A percentile compares a stretch with the other conserved stretches of the same genome.
phyloP scores from a whole-genome alignment of 768 basidiomycete species.

The Pleurotus platypus region DNA sequence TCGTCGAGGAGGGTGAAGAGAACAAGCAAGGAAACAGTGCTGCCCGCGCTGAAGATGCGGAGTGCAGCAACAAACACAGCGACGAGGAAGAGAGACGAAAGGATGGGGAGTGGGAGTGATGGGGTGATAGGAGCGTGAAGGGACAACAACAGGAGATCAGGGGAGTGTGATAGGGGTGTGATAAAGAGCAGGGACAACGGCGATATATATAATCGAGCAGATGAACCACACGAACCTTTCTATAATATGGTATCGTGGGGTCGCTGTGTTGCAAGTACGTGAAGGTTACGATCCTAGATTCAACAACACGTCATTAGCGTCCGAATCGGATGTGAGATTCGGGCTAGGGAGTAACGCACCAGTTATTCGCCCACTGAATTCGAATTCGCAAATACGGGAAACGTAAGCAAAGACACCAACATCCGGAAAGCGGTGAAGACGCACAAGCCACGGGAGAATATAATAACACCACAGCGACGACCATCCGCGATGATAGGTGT shows the following conservation, averaged over 20 bases:
- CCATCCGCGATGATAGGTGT: constrained; percentile 27
- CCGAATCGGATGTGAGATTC: too few species aligned
- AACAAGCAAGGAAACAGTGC: too few species aligned
- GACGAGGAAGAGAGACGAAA: too few species aligned
- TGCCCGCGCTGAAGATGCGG: too few species aligned
- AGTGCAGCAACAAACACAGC: too few species aligned
- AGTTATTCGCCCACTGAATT: constrained; percentile 9
- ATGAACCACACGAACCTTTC: constrained; percentile 25
- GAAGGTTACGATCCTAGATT: constrained; percentile 52
- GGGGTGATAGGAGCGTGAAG: too few species aligned
- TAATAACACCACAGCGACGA: constrained; percentile 34
- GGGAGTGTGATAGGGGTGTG: not conserved
- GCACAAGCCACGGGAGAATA: constrained; percentile 47
- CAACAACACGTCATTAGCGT: not conserved
- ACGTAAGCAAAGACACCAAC: too few species aligned
- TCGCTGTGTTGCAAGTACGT: constrained; percentile 64
- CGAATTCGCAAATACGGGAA: not conserved
- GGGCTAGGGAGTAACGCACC: not conserved
- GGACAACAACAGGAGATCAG: not conserved
- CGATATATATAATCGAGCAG: too few species aligned
- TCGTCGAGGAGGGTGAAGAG: too few species aligned
- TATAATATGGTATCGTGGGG: constrained; percentile 56
- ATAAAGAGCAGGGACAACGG: too few species aligned
- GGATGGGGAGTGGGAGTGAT: too few species aligned
- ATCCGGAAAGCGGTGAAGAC: not conserved